Percentiles rank a stretch among this genome's conserved stretches.
Conservation (phyloP, 2,329 filamentous ascomycete species). For the Paraconiothyrium brasiliense region DNA sequence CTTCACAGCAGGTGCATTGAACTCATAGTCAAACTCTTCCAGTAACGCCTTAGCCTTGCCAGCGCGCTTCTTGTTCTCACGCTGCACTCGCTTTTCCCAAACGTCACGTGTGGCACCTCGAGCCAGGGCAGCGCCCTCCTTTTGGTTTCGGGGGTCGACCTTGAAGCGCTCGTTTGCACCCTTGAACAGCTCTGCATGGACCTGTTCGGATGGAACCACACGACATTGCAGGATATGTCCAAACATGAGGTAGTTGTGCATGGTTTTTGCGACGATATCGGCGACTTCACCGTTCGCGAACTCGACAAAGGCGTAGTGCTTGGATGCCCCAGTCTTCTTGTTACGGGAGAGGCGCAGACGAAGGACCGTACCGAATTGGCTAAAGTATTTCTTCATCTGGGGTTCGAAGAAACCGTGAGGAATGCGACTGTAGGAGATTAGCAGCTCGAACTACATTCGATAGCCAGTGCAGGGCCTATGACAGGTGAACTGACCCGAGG, state of each 20-base stretch:
- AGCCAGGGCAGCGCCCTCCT: conserved; percentile 79
- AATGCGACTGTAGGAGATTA: conserved; percentile 66
- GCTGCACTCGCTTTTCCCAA: conserved; percentile 80
- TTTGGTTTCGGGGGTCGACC: conserved; percentile 84
- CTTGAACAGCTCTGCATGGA: conserved; percentile 86
- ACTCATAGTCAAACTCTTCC: conserved; percentile 84
- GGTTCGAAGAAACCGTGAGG: conserved; percentile 97
- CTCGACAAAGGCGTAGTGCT: conserved; percentile 95
- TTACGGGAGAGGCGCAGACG: conserved; percentile 87
- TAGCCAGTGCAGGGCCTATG: not conserved
- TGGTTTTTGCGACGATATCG: conserved; percentile 90
- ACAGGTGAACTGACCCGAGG: conserved; percentile 66
- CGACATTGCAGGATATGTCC: conserved; percentile 93
- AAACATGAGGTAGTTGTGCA: conserved; percentile 97
- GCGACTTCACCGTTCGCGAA: conserved; percentile 82
- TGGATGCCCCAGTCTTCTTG: conserved; percentile 87
- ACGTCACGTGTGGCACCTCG: conserved; percentile 75
- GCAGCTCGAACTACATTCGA: conserved; percentile 1
- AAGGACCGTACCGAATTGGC: conserved; percentile 86
- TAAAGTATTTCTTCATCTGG: conserved; percentile 92
- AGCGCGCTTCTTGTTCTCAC: conserved; percentile 75
- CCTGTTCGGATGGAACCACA: conserved; percentile 75
- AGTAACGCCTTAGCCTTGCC: conserved; percentile 78
- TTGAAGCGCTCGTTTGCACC: conserved; percentile 92
- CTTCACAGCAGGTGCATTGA: conserved; percentile 78